Conservation (phyloP, 345 rosid genomes). For the Citrus maxima region DNA sequence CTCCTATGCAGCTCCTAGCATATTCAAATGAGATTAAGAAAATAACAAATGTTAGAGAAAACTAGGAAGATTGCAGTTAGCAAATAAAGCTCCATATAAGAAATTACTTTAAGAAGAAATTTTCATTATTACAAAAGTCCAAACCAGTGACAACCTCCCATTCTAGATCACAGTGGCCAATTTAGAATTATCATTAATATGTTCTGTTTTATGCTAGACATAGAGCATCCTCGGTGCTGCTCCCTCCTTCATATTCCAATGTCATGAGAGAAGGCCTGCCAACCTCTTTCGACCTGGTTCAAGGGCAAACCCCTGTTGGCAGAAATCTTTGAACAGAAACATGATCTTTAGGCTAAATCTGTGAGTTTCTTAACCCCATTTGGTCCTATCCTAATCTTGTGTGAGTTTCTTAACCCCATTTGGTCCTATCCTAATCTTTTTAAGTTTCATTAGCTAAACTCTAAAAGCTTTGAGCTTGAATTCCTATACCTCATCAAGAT, state of each 20-base stretch:
- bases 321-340: not conserved
- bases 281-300: not conserved
- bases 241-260: not conserved
- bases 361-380: not conserved
- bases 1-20: conserved; percentile 69
- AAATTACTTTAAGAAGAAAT: not conserved
- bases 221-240: too few species aligned
- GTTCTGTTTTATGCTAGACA: too few species aligned
- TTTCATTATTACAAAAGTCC: not conserved
- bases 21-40: not conserved
- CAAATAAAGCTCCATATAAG: not conserved
- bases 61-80: not conserved
- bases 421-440: not conserved
- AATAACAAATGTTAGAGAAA: not conserved
- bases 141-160: not conserved
- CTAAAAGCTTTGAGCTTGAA: not conserved
- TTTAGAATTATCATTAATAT: not conserved
- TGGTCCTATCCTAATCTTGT: not conserved
- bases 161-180: not conserved
- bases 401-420: not conserved
- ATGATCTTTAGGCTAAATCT: not conserved
- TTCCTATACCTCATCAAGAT: not conserved
- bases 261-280: not conserved
- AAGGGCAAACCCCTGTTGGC: not conserved
- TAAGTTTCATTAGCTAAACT: not conserved